Conservation (phyloP, 352 stramenopile species). For the Peronospora belbahrii region DNA sequence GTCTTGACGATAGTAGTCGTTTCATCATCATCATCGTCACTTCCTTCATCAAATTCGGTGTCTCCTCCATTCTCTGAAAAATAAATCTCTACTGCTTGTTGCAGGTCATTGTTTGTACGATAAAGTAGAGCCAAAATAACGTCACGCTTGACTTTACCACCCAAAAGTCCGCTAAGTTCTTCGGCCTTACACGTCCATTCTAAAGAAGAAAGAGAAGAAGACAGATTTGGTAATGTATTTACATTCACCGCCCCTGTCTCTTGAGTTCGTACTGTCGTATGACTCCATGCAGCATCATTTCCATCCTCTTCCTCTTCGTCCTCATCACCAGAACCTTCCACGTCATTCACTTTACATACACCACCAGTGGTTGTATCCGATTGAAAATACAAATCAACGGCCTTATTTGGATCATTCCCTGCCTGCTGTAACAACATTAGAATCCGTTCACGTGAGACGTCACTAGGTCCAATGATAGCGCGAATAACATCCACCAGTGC, state of each 20-base stretch:
- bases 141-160: constrained; percentile 49
- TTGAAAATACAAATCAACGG: constrained; percentile 76
- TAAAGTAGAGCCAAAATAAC: constrained; percentile 47
- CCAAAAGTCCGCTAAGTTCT: constrained; percentile 66
- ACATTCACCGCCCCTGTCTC: constrained; percentile 3
- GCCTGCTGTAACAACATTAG: constrained; percentile 50
- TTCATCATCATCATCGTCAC: constrained; percentile 40
- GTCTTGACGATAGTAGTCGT: constrained; percentile 19
- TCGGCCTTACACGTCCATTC: constrained; percentile 38
- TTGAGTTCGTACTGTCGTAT: too few species aligned
- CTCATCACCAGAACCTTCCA: constrained; percentile 39
- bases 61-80: constrained; percentile 57
- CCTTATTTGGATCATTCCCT: constrained; percentile 74
- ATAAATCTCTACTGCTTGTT: constrained; percentile 74
- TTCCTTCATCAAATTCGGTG: constrained; percentile 33
- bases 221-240: too few species aligned
- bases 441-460: constrained; percentile 59
- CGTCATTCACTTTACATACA: constrained; percentile 40
- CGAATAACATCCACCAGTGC: constrained; percentile 70
- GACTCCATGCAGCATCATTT: constrained; percentile 12
- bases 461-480: constrained; percentile 60
- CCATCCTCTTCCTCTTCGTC: constrained; percentile 33
- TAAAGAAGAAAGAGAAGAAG: too few species aligned
- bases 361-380: constrained; percentile 36
- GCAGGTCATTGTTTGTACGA: constrained; percentile 62